phyloP scores from a whole-genome alignment of 495 filamentous ascomycete genomes.

The Penicillium taxi region DNA sequence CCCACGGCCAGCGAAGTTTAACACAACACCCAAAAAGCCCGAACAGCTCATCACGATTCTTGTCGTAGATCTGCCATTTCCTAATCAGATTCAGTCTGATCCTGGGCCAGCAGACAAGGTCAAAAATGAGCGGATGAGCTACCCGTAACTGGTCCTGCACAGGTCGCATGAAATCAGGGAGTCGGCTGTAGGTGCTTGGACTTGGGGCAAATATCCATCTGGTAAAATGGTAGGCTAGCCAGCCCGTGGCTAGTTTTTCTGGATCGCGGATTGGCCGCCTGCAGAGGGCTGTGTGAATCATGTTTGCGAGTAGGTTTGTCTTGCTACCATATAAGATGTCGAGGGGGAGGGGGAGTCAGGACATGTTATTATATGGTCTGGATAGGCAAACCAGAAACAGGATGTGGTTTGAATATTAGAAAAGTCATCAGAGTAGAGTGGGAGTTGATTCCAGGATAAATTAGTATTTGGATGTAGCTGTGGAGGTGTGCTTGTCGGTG shows the following conservation, averaged over 20 bases:
- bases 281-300: conserved; percentile 14
- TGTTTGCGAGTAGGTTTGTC: conserved; percentile 20
- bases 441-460: conserved; percentile 14
- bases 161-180: conserved; percentile 14
- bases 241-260: conserved; percentile 20
- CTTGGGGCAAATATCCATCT: conserved; percentile 20
- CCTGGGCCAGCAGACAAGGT: conserved; percentile 16
- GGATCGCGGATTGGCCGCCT: conserved; percentile 21
- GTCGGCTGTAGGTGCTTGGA: conserved; percentile 11
- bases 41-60: conserved; percentile 14
- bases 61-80: conserved; percentile 15
- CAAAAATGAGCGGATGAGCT: conserved; percentile 15
- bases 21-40: conserved; percentile 21
- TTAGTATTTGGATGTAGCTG: not conserved
- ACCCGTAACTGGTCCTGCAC: conserved; percentile 14
- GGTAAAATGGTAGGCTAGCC: conserved; percentile 15
- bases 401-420: conserved; percentile 5
- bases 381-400: conserved; percentile 12
- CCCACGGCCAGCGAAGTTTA: conserved; percentile 28
- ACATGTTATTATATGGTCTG: conserved; percentile 11
- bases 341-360: conserved; percentile 18
- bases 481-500: not conserved
- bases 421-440: conserved; percentile 16
- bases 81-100: conserved; percentile 19
- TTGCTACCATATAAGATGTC: conserved; percentile 24